Evolutionary conservation across 169 alveolate species (phyloP), one percentile per base, ranked within the genome.

Genomic region (Neospora caninum): DNA sequence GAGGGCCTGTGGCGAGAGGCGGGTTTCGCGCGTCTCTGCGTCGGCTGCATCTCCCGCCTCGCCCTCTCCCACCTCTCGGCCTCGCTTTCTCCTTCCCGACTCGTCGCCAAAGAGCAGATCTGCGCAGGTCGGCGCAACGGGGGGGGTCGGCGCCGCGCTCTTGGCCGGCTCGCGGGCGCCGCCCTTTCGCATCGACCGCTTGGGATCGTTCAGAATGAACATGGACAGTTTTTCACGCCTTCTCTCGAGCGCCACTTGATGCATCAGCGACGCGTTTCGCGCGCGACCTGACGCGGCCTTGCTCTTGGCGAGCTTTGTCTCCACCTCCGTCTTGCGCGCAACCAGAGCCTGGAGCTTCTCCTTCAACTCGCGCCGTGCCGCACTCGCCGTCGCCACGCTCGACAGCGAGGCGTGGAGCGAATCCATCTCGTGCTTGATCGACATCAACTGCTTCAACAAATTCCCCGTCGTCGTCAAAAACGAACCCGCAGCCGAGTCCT

Each of bases 351-450:
- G 43, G 41, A 86, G 78, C 69, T 49, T 45, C 58, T 86, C 91
- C 43, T 45, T 39, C 80, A 86, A 45, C 70, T 86, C 91, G 13
- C 43, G 38, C n/a, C 91, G 69, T 29, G 49, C 36, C 27, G 80
- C 36, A 2, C 64, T 25, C n/a, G 91, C 91, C 41, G 91, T 86
- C 27, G 91, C 7, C 9, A 49, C 58, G 29, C 69, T 39, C 43
- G 91, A 86, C 38, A 86, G 43, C 78, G 91, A 45, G 36, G 70
- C 70, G n/a, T 39, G 25, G 27, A 86, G 41, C 34, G 91, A 45
- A 41, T 86, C 78, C 69, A 86, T 34, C 58, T 86, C 64, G 58
- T 86, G 91, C 91, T 49, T 42, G 20, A 86, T 18, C 38, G 78
- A 42, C 69, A 49, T 86, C 80, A 67, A 42, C 49, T 38, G 88